A percentile compares a stretch with the other conserved stretches of the same genome.
Evolutionary conservation across 345 rosid genomes (phyloP).

Genomic region (Euphorbia peplus): DNA sequence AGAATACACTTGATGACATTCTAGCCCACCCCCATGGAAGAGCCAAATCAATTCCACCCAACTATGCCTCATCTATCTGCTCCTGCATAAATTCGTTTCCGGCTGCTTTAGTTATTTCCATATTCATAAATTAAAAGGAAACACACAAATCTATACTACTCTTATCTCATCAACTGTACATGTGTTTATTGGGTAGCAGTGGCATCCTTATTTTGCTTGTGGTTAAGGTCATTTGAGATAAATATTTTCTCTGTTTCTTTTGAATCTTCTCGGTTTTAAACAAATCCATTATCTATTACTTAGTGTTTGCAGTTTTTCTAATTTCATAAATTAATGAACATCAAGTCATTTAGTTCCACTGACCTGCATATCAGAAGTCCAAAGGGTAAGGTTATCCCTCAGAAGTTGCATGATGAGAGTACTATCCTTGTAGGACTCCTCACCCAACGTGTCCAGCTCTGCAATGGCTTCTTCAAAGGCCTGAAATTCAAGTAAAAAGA

Average conservation of each 20-base stretch:
- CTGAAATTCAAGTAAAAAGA: conserved; percentile 25
- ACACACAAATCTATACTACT: too few species aligned
- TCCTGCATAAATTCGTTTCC: conserved; percentile 4
- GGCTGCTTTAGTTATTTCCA: conserved; percentile 9
- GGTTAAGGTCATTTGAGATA: not conserved
- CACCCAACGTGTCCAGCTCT: conserved; percentile 61
- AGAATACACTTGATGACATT: conserved; percentile 11
- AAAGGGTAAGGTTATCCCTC: conserved; percentile 55
- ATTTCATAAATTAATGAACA: not conserved
- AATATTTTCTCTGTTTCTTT: not conserved
- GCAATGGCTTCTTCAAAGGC: conserved; percentile 74
- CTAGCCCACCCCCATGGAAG: conserved; percentile 15
- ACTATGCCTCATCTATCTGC: conserved; percentile 17
- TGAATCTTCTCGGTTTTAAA: too few species aligned
- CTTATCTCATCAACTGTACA: too few species aligned
- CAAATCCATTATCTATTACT: too few species aligned
- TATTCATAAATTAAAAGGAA: too few species aligned
- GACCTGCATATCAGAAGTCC: conserved; percentile 19
- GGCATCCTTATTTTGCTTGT: not conserved
- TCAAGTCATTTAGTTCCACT: not conserved
- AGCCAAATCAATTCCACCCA: conserved; percentile 12
- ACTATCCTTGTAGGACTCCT: conserved; percentile 64
- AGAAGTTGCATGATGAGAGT: conserved; percentile 65
- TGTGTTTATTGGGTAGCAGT: too few species aligned
- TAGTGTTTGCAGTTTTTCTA: too few species aligned